Percentiles rank a stretch among this genome's conserved stretches.
Evolutionary conservation across 1,284 basidiomycete species (phyloP).

Genomic region (Heterobasidion irregulare): DNA sequence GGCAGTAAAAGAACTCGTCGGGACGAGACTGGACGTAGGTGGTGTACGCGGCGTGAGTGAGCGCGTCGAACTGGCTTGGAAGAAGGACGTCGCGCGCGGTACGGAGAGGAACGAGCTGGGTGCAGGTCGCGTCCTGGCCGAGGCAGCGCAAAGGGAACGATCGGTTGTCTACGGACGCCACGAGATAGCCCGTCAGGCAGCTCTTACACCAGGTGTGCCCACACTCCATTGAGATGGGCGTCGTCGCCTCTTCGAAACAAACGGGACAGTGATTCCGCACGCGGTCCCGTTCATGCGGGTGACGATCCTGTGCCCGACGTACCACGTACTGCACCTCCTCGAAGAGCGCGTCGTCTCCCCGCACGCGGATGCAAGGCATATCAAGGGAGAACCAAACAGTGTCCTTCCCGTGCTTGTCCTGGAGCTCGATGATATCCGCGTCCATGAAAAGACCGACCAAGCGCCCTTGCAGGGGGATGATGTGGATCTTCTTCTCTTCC

Average conservation of each 20-base stretch:
- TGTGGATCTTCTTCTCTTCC: conserved; percentile 27
- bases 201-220: conserved; percentile 57
- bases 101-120: conserved; percentile 39
- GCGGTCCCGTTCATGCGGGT: conserved; percentile 11
- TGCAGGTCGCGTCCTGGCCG: conserved; percentile 49
- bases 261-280: conserved; percentile 40
- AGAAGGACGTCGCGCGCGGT: conserved; percentile 41
- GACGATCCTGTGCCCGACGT: conserved; percentile 23
- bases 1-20: conserved; percentile 60
- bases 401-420: conserved; percentile 28
- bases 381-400: conserved; percentile 27
- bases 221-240: conserved; percentile 46
- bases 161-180: conserved; percentile 43
- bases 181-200: conserved; percentile 51
- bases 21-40: conserved; percentile 46
- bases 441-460: conserved; percentile 37
- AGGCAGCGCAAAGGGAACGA: conserved; percentile 65
- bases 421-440: conserved; percentile 29
- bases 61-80: conserved; percentile 38
- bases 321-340: conserved; percentile 31
- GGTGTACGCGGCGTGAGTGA: conserved; percentile 50
- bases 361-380: conserved; percentile 22
- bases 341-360: conserved; percentile 27
- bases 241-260: conserved; percentile 45
- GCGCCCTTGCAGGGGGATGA: conserved; percentile 36